These are phyloP conservation scores for Chalaropsis ovoidea DNA, from an alignment of 2,329 filamentous ascomycete genomes.

Conservation along the genomic window DNA sequence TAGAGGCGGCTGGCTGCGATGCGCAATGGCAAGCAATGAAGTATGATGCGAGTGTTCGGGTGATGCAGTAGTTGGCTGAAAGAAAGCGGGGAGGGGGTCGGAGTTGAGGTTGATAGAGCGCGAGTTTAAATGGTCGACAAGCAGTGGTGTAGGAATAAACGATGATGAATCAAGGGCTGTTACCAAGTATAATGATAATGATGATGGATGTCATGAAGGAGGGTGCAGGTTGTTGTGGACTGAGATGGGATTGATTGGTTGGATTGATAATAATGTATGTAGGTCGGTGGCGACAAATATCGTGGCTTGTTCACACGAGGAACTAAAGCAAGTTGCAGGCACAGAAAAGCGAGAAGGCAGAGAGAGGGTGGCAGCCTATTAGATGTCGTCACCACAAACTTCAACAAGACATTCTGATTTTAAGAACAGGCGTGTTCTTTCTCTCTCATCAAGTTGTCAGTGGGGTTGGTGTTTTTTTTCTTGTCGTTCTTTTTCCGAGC, in stretches of 20 bases:
- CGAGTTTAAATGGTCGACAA: no score
- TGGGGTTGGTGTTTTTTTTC: not conserved
- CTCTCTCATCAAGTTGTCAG: not conserved
- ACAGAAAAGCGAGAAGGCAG: not conserved
- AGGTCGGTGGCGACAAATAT: constrained; percentile 25
- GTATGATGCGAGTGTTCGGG: not conserved
- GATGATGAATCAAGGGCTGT: not conserved
- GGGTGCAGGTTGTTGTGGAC: not conserved
- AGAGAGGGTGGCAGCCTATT: not conserved
- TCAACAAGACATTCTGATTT: constrained; percentile 6
- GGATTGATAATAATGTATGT: constrained; percentile 40
- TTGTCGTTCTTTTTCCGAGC: not conserved
- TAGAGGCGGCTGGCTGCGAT: constrained; percentile 30
- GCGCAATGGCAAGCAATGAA: not conserved
- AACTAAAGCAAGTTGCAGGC: not conserved
- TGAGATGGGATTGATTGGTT: not conserved
- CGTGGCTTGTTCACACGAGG: constrained; percentile 5
- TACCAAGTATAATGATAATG: not conserved
- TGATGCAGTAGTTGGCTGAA: not conserved
- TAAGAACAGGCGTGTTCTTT: not conserved
- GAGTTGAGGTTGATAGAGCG: not conserved
- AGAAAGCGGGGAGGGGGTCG: not conserved
- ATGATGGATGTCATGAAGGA: not conserved
- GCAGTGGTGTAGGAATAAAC: not conserved
- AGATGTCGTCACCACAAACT: constrained; percentile 2